Base-by-base conservation (phyloP, 78 protist genomes). In the Dictyostelium capitatum region DNA sequence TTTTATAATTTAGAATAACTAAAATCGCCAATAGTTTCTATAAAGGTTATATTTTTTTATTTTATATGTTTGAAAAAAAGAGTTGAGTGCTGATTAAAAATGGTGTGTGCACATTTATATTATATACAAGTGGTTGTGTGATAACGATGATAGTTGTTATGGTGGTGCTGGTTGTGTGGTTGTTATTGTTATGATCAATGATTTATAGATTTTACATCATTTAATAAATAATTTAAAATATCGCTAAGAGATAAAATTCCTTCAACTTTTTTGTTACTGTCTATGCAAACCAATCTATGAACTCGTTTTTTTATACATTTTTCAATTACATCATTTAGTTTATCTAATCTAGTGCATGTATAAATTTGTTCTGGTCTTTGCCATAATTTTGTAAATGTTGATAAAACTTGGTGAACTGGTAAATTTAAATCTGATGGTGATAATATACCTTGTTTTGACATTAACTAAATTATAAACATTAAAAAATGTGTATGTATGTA, bases 351-450 rank as follows among this genome's bases (percentile, higher is more conserved):
- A 46, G 95, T 75, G 51, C 95, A 90, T 6, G 89, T 70, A 77
- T 90, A 81, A 9, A 65, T 65, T 89, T 89, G 87, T 79, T 89
- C 94, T 19, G 94, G 82, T 89, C 94, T 81, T 65, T 89, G 94
- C 87, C 89, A 89, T 37, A 80, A 74, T 62, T 75, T 84, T 19
- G 92, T 62, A 62, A 84, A 84, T 43, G 92, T 84, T 37, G 78
- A 73, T 56, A 84, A 57, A 43, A 84, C 92, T 84, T 84, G 92
- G 32, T 84, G 92, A 59, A 84, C 92, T 28, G 92, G 92, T 75
- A 73, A 48, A 75, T 84, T 70, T 19, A 84, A 74, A 84, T 84
- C 92, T 10, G 75, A 32, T 75, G 92, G 92, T 75, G 92, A 84
- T 12, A 84, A 32, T 43, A 67, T 56, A 25, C 92, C 92, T 74